Percentiles rank a stretch among this genome's conserved stretches.
Conservation (phyloP, 768 basidiomycete species). For the Megacollybia marginata region DNA sequence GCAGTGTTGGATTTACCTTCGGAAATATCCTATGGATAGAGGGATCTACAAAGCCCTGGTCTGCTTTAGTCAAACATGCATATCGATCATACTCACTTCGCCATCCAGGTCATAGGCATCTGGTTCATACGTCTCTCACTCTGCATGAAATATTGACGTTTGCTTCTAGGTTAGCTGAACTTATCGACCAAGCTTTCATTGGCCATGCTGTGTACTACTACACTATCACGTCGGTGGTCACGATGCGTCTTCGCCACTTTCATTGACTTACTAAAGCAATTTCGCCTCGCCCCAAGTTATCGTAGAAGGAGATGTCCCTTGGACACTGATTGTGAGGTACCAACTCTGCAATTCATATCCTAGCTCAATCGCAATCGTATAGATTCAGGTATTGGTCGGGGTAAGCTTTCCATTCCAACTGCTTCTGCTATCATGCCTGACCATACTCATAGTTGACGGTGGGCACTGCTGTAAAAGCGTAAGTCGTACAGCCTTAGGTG, state of each 20-base stretch:
- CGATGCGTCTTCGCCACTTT: not conserved
- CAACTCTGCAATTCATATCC: no score
- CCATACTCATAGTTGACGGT: constrained; percentile 29
- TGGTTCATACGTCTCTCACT: no score
- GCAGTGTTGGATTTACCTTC: constrained; percentile 30
- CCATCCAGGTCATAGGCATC: no score
- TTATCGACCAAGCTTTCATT: constrained; percentile 42
- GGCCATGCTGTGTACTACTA: constrained; percentile 49
- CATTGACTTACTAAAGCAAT: constrained; percentile 21
- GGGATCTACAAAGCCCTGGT: constrained; percentile 10
- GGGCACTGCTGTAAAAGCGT: constrained; percentile 52
- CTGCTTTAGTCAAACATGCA: constrained; percentile 2
- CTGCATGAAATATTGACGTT: constrained; percentile 3
- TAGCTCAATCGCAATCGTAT: not conserved
- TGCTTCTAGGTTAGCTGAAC: constrained; percentile 39
- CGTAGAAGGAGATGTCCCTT: constrained; percentile 21
- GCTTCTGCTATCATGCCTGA: constrained; percentile 24
- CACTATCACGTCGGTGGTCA: constrained; percentile 37
- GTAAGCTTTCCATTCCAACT: constrained; percentile 19
- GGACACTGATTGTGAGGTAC: constrained; percentile 34
- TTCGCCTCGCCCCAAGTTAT: constrained; percentile 21
- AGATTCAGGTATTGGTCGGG: constrained; percentile 6
- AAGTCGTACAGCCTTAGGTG: constrained; percentile 10
- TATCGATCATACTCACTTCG: constrained; percentile 16
- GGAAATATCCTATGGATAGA: constrained; percentile 29